Base-by-base conservation (phyloP, 176 grass and related monocot genomes). In the Saccharum spontaneum region DNA sequence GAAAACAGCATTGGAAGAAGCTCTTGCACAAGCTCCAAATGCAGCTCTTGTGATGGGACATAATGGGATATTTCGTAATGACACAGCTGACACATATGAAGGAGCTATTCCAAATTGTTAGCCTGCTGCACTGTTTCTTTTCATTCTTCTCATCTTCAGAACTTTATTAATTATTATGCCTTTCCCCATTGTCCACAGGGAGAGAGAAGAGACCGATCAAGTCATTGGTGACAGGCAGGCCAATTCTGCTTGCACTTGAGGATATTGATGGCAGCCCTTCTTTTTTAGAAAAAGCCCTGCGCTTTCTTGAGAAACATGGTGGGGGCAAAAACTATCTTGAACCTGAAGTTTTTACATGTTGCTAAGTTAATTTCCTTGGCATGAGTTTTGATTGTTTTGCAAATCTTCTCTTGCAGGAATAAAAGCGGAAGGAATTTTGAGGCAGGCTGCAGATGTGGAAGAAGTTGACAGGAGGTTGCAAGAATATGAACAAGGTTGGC, bases 31-130 rank as follows among this genome's bases (percentile, higher is more conserved):
- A 85, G 97, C 97, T 92, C 97, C 97, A 77, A 99, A 92, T 91
- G 97, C 94, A 76, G 97, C 94, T 88, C 97, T 99, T 91, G 94
- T 99, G 52, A 96, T 99, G 97, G 97, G 97, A 66, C 94, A 99
- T 86, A 99, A 99, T 92, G 97, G 97, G 63, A 99, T 99, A 89
- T 96, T 96, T 91, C 91, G 84, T 67, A 99, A 96, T 74, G 97
- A 99, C 31, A 94, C 88, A 26, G 40, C 86, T 83, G 97, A 94
- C 57, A 82, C 93, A 89, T 99, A 89, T 72, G 97, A 99, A 82
- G 88, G 88, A 82, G 83, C 94, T 89, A 71, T 90, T 71, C 91
- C 90, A 84, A 92, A 95, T 63, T 98, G 95, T 98, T 86, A 76
- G 95, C 85, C 28, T 70, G 82, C 34, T 79, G 34, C 20, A 61